Evolutionary conservation across 139 green algal species (phyloP).

Genomic region (Tetradesmus obliquus): DNA sequence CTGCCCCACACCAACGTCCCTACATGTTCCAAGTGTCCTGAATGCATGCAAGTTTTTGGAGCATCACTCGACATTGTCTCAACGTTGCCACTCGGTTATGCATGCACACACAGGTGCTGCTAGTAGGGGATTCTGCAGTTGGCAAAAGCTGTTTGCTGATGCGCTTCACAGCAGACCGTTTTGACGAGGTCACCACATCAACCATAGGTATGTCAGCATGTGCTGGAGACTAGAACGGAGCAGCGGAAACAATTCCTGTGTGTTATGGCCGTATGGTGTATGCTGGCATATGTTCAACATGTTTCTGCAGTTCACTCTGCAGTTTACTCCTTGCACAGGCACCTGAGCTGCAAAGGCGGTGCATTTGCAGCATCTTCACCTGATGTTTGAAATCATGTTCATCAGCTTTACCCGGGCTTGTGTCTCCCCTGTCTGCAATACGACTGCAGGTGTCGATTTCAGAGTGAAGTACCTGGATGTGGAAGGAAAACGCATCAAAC

Average conservation of each 20-base stretch:
- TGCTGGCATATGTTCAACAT: background rate
- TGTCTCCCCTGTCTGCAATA: background rate
- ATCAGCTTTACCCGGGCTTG: too few species aligned
- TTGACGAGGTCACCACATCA: conserved; percentile 82
- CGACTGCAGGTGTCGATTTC: conserved; percentile 93
- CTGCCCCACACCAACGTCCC: background rate
- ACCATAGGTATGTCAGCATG: conserved; percentile 78
- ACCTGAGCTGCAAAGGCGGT: too few species aligned
- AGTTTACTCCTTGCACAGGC: too few species aligned
- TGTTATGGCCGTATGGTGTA: background rate
- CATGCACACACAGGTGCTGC: conserved; percentile 76
- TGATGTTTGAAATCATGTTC: too few species aligned
- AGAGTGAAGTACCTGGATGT: conserved; percentile 92
- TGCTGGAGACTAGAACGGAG: background rate
- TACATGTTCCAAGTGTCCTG: background rate
- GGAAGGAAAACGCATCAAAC: conserved; percentile 85
- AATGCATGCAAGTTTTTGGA: too few species aligned
- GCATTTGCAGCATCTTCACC: too few species aligned
- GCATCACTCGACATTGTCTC: too few species aligned
- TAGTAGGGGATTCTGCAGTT: conserved; percentile 93
- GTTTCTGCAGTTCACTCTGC: too few species aligned
- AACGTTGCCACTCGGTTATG: background rate
- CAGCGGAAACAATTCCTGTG: background rate
- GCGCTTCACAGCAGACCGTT: conserved; percentile 87
- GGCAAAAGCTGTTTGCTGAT: conserved; percentile 93